Percentiles rank a stretch among this genome's conserved stretches.
phyloP scores from a whole-genome alignment of 805 yeast genomes.

The Metschnikowia arizonensis region DNA sequence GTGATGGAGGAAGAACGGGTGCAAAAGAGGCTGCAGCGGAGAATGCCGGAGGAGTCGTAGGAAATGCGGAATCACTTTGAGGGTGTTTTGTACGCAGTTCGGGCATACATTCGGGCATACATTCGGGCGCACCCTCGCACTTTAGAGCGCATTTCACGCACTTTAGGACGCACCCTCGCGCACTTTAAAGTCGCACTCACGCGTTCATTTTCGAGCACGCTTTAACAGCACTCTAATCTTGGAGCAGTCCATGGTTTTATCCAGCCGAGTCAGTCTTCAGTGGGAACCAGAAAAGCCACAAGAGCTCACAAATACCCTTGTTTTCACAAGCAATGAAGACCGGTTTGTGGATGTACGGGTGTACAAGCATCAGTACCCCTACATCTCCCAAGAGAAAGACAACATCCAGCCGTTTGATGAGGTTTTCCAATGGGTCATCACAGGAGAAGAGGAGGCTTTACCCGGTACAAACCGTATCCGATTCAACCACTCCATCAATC shows the following conservation, averaged over 20 bases:
- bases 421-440: constrained; percentile 55
- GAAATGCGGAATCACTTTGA: too few relatives aligned
- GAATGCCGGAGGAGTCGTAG: constrained; percentile 1
- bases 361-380: constrained; percentile 15
- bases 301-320: constrained; percentile 49
- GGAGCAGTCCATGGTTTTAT: constrained; percentile 35
- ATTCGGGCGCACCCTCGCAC: too few relatives aligned
- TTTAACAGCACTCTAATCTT: too few relatives aligned
- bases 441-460: constrained; percentile 44
- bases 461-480: constrained; percentile 32
- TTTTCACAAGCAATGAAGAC: constrained; percentile 40
- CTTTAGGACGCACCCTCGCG: too few relatives aligned
- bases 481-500: constrained; percentile 44
- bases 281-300: constrained; percentile 43
- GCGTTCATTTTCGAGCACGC: too few relatives aligned
- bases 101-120: too few relatives aligned
- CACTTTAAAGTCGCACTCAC: too few relatives aligned
- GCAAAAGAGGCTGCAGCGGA: background rate
- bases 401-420: constrained; percentile 19
- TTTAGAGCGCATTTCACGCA: too few relatives aligned
- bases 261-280: constrained; percentile 49
- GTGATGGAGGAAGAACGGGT: constrained; percentile 11
- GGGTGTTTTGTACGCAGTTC: too few relatives aligned
- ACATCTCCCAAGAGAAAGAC: constrained; percentile 7
- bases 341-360: constrained; percentile 48